Percentiles rank a stretch among this genome's conserved stretches.
These are phyloP conservation scores for Geotrichum citri-aurantii DNA, from an alignment of 1,139 yeast genomes.

Conservation along the genomic window DNA sequence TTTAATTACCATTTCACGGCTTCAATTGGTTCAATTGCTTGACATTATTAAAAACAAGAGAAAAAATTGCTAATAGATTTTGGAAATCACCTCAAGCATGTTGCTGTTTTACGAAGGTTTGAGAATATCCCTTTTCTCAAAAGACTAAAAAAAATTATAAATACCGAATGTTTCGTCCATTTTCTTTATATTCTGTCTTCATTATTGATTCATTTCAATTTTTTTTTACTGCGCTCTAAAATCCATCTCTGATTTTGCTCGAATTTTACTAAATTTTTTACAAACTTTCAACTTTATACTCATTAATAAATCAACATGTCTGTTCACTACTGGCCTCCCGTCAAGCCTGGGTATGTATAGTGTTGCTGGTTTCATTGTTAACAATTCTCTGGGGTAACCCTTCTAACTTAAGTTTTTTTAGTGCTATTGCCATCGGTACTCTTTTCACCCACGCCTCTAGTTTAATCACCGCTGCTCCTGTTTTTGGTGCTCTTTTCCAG, in stretches of 20 bases:
- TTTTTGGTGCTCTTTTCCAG: slow-evolving; percentile 39
- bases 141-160: background rate
- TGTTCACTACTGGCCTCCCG: slow-evolving; percentile 21
- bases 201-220: too few relatives aligned
- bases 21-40: background rate
- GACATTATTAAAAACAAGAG: background rate
- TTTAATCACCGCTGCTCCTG: slow-evolving; percentile 37
- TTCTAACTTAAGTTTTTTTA: slow-evolving; percentile 12
- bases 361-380: background rate
- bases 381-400: background rate
- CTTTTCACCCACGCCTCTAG: slow-evolving; percentile 37
- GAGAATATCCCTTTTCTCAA: background rate
- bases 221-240: background rate
- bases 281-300: background rate
- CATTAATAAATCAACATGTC: slow-evolving; percentile 23
- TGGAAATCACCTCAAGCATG: background rate
- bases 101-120: background rate
- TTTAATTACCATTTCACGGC: too few relatives aligned
- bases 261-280: background rate
- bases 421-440: slow-evolving; percentile 41
- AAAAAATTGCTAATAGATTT: background rate
- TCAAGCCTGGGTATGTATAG: slow-evolving; percentile 18
- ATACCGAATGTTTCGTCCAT: background rate
- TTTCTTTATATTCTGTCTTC: background rate
- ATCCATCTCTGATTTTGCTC: background rate